Evolutionary conservation across 2,329 filamentous ascomycete species (phyloP).

Genomic region (Neobulgaria alba): DNA sequence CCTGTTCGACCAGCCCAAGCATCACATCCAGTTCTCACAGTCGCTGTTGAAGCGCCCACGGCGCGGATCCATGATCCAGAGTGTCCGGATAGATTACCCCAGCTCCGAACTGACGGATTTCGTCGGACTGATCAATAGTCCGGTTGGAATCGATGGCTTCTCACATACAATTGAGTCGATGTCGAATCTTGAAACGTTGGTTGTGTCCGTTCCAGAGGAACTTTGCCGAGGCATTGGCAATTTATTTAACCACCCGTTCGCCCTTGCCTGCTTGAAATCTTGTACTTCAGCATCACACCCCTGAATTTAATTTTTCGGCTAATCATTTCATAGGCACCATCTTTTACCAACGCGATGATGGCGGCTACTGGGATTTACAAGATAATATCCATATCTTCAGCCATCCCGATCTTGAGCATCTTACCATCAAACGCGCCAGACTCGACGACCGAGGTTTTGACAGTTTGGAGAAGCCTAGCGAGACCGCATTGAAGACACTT

Average conservation of each 20-base stretch:
- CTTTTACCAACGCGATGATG: constrained; percentile 37
- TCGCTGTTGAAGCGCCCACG: constrained; percentile 38
- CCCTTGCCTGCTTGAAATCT: constrained; percentile 38
- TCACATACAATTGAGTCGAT: constrained; percentile 40
- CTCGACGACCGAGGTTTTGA: constrained; percentile 41
- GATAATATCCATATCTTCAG: constrained; percentile 45
- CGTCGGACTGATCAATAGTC: constrained; percentile 32
- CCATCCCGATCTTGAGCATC: constrained; percentile 39
- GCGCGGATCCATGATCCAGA: constrained; percentile 39
- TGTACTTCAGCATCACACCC: too few relatives aligned
- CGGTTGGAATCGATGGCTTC: constrained; percentile 33
- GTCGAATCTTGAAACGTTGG: constrained; percentile 40
- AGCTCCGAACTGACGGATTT: constrained; percentile 36
- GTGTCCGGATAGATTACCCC: constrained; percentile 38
- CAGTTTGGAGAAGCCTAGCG: constrained; percentile 38
- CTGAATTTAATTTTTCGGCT: too few relatives aligned
- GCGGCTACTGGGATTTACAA: constrained; percentile 41
- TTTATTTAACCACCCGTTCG: constrained; percentile 42
- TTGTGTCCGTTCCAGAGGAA: constrained; percentile 36
- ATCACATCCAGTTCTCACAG: constrained; percentile 41
- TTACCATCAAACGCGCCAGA: constrained; percentile 37
- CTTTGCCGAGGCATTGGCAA: constrained; percentile 39
- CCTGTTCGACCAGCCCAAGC: constrained; percentile 38
- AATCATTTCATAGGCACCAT: constrained; percentile 30
- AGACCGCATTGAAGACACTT: constrained; percentile 36